Evolutionary conservation across 352 stramenopile genomes (phyloP), one percentile per base, ranked within the genome.

Genomic region (Phytopythium delawarense): DNA sequence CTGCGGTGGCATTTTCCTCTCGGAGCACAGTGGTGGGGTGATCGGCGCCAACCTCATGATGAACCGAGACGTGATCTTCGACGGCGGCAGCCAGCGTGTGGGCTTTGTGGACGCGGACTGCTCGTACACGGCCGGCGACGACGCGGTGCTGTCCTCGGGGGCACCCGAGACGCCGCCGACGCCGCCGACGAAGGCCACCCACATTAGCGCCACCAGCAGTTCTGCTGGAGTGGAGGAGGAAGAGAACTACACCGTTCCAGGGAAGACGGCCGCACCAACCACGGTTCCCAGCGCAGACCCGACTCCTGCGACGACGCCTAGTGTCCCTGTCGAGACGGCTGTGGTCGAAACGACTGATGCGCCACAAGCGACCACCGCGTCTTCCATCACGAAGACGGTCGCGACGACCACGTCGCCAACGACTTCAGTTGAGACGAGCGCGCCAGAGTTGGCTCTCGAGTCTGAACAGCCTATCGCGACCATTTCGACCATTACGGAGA

Each of bases 21-120:
- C 81, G 2, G 82, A 92, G 59, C 68, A 78, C 35, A 78, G 71
- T 30, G 84, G 84, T 5, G 87, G 87, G 35, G 83, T 95, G 18
- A 91, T 95, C 62, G 87, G 87, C 9, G 84, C 87, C 46, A 90
- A 90, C 67, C 76, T 95, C 46, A 94, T 95, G 87, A 81, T 80
- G 71, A 71, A 87, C 49, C 81, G 83, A 30, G 84, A 95, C 45
- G 78, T 95, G 30, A 87, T 95, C 25, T 95, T 95, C 64, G 87
- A 95, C 57, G 63, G 71, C 1, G 75, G 71, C 2, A 82, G 86
- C 57, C 69, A 89, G 39, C 83, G 84, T n/a, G 75, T 95, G 8
- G 87, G 84, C 0, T 95, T 95, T 65, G 86, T 84, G 8, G 72
- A 89, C 39, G 81, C 86, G 3, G 70, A 92, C 52, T 95, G 86